Base-by-base conservation (phyloP, 2,329 filamentous ascomycete genomes). In the Trichoderma polysporum region DNA sequence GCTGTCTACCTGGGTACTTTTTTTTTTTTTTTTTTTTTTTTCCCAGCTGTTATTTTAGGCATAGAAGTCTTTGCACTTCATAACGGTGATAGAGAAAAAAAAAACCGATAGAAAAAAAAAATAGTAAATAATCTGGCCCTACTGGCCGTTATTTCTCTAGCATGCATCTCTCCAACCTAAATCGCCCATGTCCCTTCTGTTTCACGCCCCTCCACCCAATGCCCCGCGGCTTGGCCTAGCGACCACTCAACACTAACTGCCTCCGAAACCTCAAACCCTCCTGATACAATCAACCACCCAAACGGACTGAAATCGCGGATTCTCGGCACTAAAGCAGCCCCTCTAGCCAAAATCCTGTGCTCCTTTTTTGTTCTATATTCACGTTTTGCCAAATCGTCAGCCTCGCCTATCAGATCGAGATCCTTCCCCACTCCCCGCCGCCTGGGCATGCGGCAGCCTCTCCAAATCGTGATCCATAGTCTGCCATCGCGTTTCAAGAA, bases 371-470 rank as follows among this genome's bases (percentile, higher is more conserved):
- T 50, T 19, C 19, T n/a, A 15, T 50, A 3, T 27, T 45, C 19
- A 13, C n/a, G n/a, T n/a, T 33, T 27, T 22, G 15, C 9, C 27
- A n/a, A 41, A 63, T 19, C 52, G 22, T 54, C 37, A 29, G 37
- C 39, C 47, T 68, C 63, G 57, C 57, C 64, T 64, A 47, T 63
- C 47, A 69, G 58, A 60, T 60, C 52, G 58, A 63, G 58, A 45
- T 58, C 61, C 37, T 33, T 56, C 61, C 66, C 59, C 66, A 61
- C 66, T 47, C 39, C 25, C 50, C 35, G 61, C 49, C 52, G 41
- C 50, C 31, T 61, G 58, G 37, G 56, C 59, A 25, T 52, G 66
- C 58, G 50, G 47, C 37, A 64, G 58, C 35, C 57, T 56, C 19
- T 45, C 50, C 29, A 41, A 25, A 54, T 10, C 60, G 61, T 37